A percentile compares a stretch with the other conserved stretches of the same genome.
Evolutionary conservation across 139 green algal genomes (phyloP).

Genomic region (Choricystis sp.): DNA sequence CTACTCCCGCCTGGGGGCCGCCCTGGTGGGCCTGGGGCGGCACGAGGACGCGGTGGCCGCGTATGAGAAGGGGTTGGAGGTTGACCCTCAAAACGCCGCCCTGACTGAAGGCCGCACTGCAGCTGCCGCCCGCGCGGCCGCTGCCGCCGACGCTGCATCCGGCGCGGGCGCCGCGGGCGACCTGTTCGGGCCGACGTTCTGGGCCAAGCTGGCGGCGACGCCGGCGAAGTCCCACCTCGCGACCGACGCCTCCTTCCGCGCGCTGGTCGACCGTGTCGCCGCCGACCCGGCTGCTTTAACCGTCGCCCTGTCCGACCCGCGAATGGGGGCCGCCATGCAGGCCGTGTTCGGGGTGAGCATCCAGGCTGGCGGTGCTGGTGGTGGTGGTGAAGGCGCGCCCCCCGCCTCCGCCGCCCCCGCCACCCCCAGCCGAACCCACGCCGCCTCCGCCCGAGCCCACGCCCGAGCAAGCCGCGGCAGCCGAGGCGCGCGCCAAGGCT

Average conservation of each 20-base stretch:
- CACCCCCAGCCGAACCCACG: background rate
- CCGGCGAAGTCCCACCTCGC: constrained; percentile 34
- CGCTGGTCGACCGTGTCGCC: constrained; percentile 61
- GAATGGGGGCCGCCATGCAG: constrained; percentile 46
- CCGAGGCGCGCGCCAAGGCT: constrained; percentile 26
- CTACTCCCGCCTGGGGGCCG: constrained; percentile 80
- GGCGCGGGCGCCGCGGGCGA: constrained; percentile 7
- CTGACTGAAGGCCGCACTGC: constrained; percentile 45
- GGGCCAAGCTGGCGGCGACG: constrained; percentile 68
- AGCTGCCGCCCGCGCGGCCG: constrained; percentile 28
- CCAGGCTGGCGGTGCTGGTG: constrained; percentile 13
- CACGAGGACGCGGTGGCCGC: constrained; percentile 56
- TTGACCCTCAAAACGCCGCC: constrained; percentile 56
- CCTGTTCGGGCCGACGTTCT: constrained; percentile 48
- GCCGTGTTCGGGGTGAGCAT: constrained; percentile 29
- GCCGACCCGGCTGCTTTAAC: constrained; percentile 50
- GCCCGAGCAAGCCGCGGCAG: constrained; percentile 7
- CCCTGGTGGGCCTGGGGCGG: constrained; percentile 46
- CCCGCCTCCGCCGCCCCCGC: background rate
- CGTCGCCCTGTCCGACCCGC: constrained; percentile 43
- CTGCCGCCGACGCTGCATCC: background rate
- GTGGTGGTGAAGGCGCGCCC: constrained; percentile 5
- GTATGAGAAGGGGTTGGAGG: constrained; percentile 60
- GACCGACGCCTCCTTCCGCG: constrained; percentile 77
- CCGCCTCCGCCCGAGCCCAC: background rate